Evolutionary conservation across 2,329 filamentous ascomycete genomes (phyloP).

Genomic region (Aspergillus calidoustus): DNA sequence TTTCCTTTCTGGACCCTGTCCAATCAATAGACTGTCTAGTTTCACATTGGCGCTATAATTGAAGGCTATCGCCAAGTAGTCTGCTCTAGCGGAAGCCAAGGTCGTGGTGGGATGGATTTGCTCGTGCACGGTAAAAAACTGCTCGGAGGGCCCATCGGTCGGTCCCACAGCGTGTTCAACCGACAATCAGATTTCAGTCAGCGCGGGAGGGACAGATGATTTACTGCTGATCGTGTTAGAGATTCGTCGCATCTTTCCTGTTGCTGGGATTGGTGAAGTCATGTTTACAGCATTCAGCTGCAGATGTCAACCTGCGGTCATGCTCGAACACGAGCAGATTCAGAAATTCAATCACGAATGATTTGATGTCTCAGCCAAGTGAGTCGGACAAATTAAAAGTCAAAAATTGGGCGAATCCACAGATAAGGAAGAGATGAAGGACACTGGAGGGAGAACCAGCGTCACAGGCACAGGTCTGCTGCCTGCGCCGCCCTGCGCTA

Average conservation of each 20-base stretch:
- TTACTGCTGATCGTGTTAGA: conserved; percentile 25
- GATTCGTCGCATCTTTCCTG: conserved; percentile 18
- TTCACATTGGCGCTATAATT: conserved; percentile 4
- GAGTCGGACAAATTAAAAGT: neutral
- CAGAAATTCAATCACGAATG: neutral
- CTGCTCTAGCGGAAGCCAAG: neutral
- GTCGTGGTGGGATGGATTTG: conserved; percentile 1
- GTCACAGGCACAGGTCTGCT: neutral
- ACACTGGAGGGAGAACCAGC: neutral
- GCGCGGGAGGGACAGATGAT: conserved; percentile 9
- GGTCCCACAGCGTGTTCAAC: neutral
- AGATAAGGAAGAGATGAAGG: conserved; percentile 7
- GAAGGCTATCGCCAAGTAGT: neutral
- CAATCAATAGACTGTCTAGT: conserved; percentile 15
- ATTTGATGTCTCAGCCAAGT: conserved; percentile 13
- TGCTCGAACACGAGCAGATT: neutral
- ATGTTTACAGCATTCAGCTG: neutral
- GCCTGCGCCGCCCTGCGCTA: neutral
- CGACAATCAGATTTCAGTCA: conserved; percentile 2
- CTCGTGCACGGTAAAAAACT: conserved; percentile 1
- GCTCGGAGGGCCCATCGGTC: neutral
- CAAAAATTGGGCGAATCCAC: conserved; percentile 5
- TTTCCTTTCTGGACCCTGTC: neutral
- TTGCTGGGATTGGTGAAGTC: neutral
- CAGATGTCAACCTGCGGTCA: neutral